Conservation (phyloP, 257 asterid genomes). For the Fraxinus anomala region DNA sequence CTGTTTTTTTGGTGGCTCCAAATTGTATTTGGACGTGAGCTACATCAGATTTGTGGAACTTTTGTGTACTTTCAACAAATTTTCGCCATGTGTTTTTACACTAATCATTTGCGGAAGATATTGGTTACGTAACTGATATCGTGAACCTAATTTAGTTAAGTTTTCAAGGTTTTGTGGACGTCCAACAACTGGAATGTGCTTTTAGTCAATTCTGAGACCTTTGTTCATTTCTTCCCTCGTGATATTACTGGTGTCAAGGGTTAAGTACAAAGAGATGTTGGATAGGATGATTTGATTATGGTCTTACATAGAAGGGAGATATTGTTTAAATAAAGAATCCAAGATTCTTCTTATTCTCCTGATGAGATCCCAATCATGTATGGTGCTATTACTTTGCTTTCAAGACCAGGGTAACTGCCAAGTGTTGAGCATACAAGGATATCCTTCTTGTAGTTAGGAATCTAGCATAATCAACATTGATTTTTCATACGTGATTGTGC, state of each 20-base stretch:
- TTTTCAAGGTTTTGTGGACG: background rate
- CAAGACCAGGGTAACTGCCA: background rate
- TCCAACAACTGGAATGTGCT: background rate
- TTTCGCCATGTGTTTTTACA: background rate
- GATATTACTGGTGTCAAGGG: background rate
- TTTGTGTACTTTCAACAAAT: background rate
- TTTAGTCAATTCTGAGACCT: background rate
- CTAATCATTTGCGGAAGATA: background rate
- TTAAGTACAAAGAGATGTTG: background rate
- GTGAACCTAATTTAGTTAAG: background rate
- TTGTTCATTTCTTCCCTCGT: background rate
- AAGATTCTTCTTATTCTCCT: background rate
- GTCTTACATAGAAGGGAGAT: background rate
- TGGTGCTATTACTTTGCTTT: background rate
- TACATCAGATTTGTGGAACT: background rate
- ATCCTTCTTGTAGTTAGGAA: background rate
- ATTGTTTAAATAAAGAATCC: background rate
- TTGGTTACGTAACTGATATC: background rate
- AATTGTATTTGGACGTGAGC: background rate
- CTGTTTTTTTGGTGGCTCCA: background rate
- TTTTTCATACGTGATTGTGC: background rate
- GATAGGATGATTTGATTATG: background rate
- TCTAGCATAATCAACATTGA: background rate
- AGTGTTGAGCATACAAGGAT: background rate
- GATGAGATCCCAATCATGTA: background rate